Evolutionary conservation across 148 eudicot species (phyloP).

Genomic region (Rhododendron kiyosumense): DNA sequence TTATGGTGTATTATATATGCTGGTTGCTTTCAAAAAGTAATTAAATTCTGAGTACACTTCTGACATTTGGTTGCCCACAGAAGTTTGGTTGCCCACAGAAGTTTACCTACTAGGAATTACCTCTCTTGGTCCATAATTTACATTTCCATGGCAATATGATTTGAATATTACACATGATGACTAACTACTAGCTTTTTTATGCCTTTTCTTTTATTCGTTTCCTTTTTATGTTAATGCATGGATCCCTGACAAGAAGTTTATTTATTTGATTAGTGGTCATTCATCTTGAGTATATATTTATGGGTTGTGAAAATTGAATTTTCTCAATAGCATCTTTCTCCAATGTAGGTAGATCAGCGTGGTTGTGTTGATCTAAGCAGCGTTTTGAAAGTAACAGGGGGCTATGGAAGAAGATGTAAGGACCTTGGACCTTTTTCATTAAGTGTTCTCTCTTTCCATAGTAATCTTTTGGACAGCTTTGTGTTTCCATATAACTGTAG

Average conservation of each 20-base stretch:
- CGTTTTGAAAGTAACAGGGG: background rate
- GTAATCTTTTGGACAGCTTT: background rate
- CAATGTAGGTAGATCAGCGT: conserved; percentile 39
- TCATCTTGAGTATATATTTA: background rate
- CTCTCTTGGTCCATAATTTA: background rate
- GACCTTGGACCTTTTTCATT: background rate
- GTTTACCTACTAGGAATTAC: background rate
- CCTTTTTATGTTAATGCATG: background rate
- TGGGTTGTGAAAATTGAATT: background rate
- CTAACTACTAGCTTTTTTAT: background rate
- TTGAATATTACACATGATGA: background rate
- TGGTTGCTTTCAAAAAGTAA: background rate
- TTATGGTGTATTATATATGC: background rate
- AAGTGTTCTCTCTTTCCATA: background rate
- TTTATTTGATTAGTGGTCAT: background rate
- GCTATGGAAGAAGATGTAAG: background rate
- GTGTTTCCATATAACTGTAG: background rate
- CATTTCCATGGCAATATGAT: background rate
- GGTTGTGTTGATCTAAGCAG: conserved; percentile 22
- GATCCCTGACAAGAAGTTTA: background rate
- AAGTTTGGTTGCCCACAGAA: background rate
- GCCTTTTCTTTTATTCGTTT: background rate
- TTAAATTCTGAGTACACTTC: background rate
- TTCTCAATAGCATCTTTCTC: background rate
- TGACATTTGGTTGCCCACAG: background rate